Conservation (phyloP, 179 eudicot species). For the Heliamphora pulchella region DNA sequence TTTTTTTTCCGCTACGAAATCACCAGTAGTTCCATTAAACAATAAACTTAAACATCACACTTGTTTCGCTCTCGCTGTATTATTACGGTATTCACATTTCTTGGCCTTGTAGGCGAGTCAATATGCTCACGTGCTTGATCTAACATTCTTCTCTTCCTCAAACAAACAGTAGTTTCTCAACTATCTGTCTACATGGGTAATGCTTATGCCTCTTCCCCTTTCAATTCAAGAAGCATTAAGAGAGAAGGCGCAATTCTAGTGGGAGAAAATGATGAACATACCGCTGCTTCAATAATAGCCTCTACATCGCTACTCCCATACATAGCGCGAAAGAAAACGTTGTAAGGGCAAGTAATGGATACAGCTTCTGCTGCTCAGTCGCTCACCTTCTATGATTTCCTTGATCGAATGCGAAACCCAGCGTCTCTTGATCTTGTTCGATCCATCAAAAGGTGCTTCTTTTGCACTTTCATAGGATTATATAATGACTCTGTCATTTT, state of each 20-base stretch:
- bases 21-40: no score
- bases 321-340: neutral
- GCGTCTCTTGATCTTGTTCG: conserved; percentile 25
- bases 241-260: conserved; percentile 13
- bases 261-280: neutral
- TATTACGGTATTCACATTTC: no score
- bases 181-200: neutral
- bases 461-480: neutral
- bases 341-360: conserved; percentile 8
- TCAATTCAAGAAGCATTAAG: neutral
- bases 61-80: no score
- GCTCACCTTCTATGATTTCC: conserved; percentile 23
- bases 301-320: neutral
- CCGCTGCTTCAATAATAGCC: neutral
- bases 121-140: conserved; percentile 10
- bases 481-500: no score
- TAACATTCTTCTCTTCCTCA: conserved; percentile 12
- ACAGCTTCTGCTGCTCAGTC: conserved; percentile 5
- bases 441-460: conserved; percentile 24
- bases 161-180: neutral
- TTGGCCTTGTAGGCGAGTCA: neutral
- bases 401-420: conserved; percentile 26
- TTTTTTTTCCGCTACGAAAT: no score
- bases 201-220: neutral
- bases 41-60: no score